phyloP scores from a whole-genome alignment of 2,329 filamentous ascomycete genomes.

The Bipolaris zeicola region DNA sequence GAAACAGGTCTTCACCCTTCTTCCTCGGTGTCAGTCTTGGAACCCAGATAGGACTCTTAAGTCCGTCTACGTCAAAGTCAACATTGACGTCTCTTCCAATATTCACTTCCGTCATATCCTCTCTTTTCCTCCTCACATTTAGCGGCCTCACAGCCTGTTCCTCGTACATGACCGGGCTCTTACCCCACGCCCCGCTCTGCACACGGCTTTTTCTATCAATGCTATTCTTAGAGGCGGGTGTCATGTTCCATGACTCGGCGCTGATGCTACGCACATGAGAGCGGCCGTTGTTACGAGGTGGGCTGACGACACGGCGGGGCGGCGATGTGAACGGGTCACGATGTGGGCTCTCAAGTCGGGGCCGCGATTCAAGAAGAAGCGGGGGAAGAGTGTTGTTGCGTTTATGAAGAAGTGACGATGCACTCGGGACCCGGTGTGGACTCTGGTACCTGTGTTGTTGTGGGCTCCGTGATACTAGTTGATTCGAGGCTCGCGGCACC shows the following conservation, averaged over 20 bases:
- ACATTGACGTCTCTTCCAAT: slow-evolving; percentile 23
- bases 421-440: slow-evolving; percentile 12
- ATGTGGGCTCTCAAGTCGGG: slow-evolving; percentile 19
- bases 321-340: slow-evolving; percentile 34
- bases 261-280: slow-evolving; percentile 34
- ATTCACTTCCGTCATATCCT: slow-evolving; percentile 26
- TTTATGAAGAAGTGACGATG: slow-evolving; percentile 21
- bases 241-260: slow-evolving; percentile 30
- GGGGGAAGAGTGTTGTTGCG: slow-evolving; percentile 28
- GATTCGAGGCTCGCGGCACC: slow-evolving; percentile 54
- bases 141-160: slow-evolving; percentile 31
- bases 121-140: slow-evolving; percentile 28
- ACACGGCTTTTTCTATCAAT: slow-evolving; percentile 28
- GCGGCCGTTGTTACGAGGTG: slow-evolving; percentile 22
- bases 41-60: slow-evolving; percentile 62
- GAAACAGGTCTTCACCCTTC: slow-evolving; percentile 68
- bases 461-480: slow-evolving; percentile 49
- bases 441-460: slow-evolving; percentile 14
- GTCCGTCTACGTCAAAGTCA: slow-evolving; percentile 25
- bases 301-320: slow-evolving; percentile 19
- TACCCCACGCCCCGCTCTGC: slow-evolving; percentile 35
- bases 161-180: slow-evolving; percentile 37
- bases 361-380: slow-evolving; percentile 43
- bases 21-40: slow-evolving; percentile 70
- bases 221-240: slow-evolving; percentile 19